Evolutionary conservation across 1,139 yeast genomes (phyloP).

Genomic region (Lipomyces yarrowii): DNA sequence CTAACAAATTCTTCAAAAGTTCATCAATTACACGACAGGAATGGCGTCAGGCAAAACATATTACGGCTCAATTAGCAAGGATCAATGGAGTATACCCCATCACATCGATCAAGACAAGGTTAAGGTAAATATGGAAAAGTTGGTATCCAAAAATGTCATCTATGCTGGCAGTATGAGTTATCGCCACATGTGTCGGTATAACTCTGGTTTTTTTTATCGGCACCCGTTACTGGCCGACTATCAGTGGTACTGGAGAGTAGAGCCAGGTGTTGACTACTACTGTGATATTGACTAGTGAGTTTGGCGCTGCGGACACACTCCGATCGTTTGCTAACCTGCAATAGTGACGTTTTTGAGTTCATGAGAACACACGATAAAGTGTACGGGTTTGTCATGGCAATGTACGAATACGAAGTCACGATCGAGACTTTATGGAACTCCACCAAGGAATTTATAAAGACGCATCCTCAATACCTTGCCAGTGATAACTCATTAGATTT

Average conservation of each 20-base stretch:
- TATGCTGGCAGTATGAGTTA: slow-evolving; percentile 81
- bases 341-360: slow-evolving; percentile 74
- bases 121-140: slow-evolving; percentile 55
- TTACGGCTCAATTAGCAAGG: slow-evolving; percentile 66
- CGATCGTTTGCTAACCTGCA: slow-evolving; percentile 28
- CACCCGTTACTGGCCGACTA: slow-evolving; percentile 67
- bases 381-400: slow-evolving; percentile 82
- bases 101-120: slow-evolving; percentile 59
- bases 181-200: slow-evolving; percentile 80
- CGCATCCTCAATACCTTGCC: slow-evolving; percentile 64
- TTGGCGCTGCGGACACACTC: too few species aligned
- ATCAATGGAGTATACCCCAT: slow-evolving; percentile 71
- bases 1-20: slow-evolving; percentile 17
- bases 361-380: slow-evolving; percentile 71
- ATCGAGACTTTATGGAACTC: slow-evolving; percentile 83
- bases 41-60: slow-evolving; percentile 84
- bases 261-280: slow-evolving; percentile 77
- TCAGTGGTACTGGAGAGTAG: slow-evolving; percentile 92
- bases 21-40: slow-evolving; percentile 55
- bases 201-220: slow-evolving; percentile 78
- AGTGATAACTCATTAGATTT: slow-evolving; percentile 70
- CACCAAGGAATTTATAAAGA: slow-evolving; percentile 63
- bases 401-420: slow-evolving; percentile 79
- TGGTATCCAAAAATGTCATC: slow-evolving; percentile 62
- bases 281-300: slow-evolving; percentile 61